Percentiles rank a stretch among this genome's conserved stretches.
Evolutionary conservation across 345 rosid genomes (phyloP).

Genomic region (Ceriops decandra): DNA sequence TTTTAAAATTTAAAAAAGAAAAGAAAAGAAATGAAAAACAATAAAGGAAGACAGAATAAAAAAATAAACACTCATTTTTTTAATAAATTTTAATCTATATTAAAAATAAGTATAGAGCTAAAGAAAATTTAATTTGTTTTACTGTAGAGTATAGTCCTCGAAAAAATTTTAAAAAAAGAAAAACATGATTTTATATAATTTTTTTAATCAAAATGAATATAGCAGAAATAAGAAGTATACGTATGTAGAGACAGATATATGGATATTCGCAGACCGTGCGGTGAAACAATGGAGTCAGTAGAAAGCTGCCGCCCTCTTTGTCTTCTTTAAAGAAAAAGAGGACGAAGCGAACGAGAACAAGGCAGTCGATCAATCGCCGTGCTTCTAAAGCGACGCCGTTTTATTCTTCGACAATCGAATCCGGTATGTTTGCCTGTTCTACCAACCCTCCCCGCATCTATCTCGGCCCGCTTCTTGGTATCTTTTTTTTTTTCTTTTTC

Average conservation of each 20-base stretch:
- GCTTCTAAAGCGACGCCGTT: conserved; percentile 4
- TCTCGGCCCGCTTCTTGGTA: background rate
- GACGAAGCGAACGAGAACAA: background rate
- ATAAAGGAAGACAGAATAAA: too few species aligned
- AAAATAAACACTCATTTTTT: too few species aligned
- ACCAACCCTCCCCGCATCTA: background rate
- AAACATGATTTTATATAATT: background rate
- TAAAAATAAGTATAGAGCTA: too few species aligned
- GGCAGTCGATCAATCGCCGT: background rate
- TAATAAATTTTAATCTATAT: too few species aligned
- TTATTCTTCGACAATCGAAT: too few species aligned
- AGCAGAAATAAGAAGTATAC: too few species aligned
- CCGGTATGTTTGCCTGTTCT: background rate
- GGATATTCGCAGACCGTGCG: conserved; percentile 10
- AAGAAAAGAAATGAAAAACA: too few species aligned
- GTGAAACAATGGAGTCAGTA: conserved; percentile 17
- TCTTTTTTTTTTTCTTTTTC: background rate
- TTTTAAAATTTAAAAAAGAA: too few species aligned
- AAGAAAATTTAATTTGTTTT: too few species aligned
- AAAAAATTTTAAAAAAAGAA: background rate
- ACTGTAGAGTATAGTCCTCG: background rate
- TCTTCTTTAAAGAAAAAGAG: conserved; percentile 1
- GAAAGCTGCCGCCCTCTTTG: conserved; percentile 20
- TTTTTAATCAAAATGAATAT: too few species aligned
- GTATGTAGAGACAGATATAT: background rate